Conservation (phyloP, 2,329 filamentous ascomycete species). For the Exophiala oligosperma region DNA sequence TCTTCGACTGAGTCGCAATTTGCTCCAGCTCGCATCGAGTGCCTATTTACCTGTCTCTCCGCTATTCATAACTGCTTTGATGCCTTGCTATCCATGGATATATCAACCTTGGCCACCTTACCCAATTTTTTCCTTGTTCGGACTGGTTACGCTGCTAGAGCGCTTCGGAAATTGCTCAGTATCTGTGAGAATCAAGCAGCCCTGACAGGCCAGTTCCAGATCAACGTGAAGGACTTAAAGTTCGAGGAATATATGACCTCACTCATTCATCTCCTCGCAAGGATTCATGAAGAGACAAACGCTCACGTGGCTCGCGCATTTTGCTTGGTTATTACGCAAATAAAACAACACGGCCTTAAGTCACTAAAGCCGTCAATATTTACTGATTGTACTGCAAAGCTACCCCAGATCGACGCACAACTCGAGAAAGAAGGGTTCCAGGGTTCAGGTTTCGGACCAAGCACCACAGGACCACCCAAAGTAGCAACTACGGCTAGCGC, state of each 20-base stretch:
- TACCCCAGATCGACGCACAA: background rate
- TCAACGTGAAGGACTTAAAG: constrained; percentile 66
- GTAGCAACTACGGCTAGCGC: background rate
- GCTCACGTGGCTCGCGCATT: constrained; percentile 19
- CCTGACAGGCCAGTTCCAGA: constrained; percentile 9
- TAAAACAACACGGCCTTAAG: constrained; percentile 14
- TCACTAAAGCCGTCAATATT: background rate
- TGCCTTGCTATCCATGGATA: constrained; percentile 62
- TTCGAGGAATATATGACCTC: constrained; percentile 66
- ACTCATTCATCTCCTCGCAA: constrained; percentile 66
- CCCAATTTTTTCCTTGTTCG: constrained; percentile 72
- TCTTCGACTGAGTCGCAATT: constrained; percentile 28
- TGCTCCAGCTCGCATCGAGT: constrained; percentile 61
- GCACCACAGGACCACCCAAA: background rate
- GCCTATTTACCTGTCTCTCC: constrained; percentile 64
- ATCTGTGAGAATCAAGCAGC: constrained; percentile 20
- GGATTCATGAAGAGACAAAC: constrained; percentile 28
- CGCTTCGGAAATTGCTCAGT: constrained; percentile 64
- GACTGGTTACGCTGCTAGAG: constrained; percentile 68
- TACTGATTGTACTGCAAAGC: background rate
- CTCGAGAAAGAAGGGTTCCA: background rate
- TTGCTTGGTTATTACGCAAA: constrained; percentile 16
- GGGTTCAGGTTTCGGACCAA: background rate
- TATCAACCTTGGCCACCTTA: constrained; percentile 59
- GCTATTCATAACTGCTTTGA: constrained; percentile 68